A percentile compares a stretch with the other conserved stretches of the same genome.
Evolutionary conservation across 768 basidiomycete genomes (phyloP).

Genomic region (Dacryopinax primogenitus): DNA sequence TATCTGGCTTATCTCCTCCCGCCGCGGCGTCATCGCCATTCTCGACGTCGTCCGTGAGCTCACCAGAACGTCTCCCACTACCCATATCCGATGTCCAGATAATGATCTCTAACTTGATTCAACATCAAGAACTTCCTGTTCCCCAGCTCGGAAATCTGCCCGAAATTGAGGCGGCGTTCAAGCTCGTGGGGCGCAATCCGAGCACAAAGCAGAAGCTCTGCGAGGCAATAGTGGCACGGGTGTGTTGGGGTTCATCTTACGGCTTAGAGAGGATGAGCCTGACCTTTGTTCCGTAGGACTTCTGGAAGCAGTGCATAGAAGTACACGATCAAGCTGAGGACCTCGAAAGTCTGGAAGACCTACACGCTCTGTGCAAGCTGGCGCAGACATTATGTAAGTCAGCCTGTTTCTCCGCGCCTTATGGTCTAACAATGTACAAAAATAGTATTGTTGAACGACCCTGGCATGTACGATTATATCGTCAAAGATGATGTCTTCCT

Average conservation of each 20-base stretch:
- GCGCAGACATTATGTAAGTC: slow-evolving; percentile 87
- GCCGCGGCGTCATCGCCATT: slow-evolving; percentile 9
- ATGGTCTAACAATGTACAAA: slow-evolving; percentile 6
- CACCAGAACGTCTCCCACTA: slow-evolving; percentile 16
- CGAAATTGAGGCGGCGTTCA: slow-evolving; percentile 69
- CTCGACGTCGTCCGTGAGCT: slow-evolving; percentile 3
- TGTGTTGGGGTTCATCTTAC: slow-evolving; percentile 31
- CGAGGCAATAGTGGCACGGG: slow-evolving; percentile 76
- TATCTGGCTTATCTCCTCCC: slow-evolving; percentile 3
- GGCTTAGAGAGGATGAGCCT: not conserved
- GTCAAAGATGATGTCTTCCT: slow-evolving; percentile 85
- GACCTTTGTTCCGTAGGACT: slow-evolving; percentile 43
- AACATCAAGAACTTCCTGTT: slow-evolving; percentile 37
- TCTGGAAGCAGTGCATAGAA: slow-evolving; percentile 72
- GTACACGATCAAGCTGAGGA: slow-evolving; percentile 86
- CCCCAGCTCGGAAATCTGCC: slow-evolving; percentile 65
- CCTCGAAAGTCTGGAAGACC: slow-evolving; percentile 74
- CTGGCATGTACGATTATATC: slow-evolving; percentile 85
- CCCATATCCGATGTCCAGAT: slow-evolving; percentile 7
- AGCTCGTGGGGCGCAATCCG: slow-evolving; percentile 57
- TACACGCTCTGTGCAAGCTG: slow-evolving; percentile 80
- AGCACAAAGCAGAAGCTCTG: slow-evolving; percentile 70
- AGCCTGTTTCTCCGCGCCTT: not conserved
- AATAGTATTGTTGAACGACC: slow-evolving; percentile 88
- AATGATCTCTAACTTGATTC: not conserved